Base-by-base conservation (phyloP, 2,329 filamentous ascomycete species). In the Westerdykella ornata region DNA sequence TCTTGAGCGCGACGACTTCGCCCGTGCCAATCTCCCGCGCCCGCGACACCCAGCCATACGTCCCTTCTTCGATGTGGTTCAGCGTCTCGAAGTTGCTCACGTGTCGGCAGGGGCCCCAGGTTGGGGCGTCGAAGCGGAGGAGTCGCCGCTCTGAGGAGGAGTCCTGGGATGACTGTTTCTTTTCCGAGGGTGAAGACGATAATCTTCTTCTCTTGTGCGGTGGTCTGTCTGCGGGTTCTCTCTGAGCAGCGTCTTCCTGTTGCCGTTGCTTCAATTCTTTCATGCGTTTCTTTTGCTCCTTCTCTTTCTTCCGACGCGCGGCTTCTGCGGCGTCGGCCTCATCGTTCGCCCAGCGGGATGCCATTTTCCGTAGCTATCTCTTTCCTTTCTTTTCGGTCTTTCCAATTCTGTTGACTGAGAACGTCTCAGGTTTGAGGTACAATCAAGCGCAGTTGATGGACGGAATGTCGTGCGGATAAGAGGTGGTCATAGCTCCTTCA, bases 51-150 rank as follows among this genome's bases (percentile, higher is more conserved):
- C 83, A 90, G 35, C 92, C 92, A 66, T 98, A 98, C 7, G 88
- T 88, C 28, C 92, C 92, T 70, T 98, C 92, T 67, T 97, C 92
- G 57, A 98, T 98, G 62, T 92, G 85, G 66, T 98, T 98, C 43
- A 98, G 74, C 53, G 86, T 85, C 57, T 96, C 86, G 68, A 89
- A 98, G 59, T 87, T 83, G 59, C 90, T 84, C 18, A 94, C 84
- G 61, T 85, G 85, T 45, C 85, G 76, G 59, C 84, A 85, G 3
- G 78, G 73, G 43, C 78, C 76, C 80, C 88, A 94, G 52, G 71
- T 66, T 8, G 77, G 76, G 12, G 74, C 72, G 8, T 84, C 76
- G 59, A 94, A 89, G 9, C 84, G 80, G 32, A 96, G 67, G 2
- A 94, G 72, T 48, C 75, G 79, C 1, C 77, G 66, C 28, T 72